These are phyloP conservation scores for Umbelopsis sp. DNA, from an alignment of 192 early-diverging fungal genomes.

Conservation along the genomic window DNA sequence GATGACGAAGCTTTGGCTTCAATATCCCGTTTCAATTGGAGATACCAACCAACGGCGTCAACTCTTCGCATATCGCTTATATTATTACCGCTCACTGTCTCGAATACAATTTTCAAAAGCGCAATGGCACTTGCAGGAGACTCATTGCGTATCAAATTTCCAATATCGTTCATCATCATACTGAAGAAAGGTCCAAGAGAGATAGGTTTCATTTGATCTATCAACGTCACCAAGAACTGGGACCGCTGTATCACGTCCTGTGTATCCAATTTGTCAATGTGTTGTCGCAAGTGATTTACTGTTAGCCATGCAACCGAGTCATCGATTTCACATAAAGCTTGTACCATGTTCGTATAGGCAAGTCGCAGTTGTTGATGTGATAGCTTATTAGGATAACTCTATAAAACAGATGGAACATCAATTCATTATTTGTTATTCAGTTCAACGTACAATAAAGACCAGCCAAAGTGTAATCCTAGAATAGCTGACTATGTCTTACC, in stretches of 20 bases:
- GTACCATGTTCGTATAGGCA: conserved; percentile 52
- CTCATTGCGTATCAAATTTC: conserved; percentile 19
- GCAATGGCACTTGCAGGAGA: conserved; percentile 13
- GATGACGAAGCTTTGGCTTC: neutral
- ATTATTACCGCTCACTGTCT: conserved; percentile 38
- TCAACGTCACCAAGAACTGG: conserved; percentile 25
- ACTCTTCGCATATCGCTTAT: conserved; percentile 41
- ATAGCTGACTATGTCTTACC: conserved; percentile 16
- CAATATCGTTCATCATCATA: conserved; percentile 14
- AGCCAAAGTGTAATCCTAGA: too few species aligned
- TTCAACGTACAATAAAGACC: neutral
- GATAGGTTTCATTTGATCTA: conserved; percentile 37
- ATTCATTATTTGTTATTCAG: neutral
- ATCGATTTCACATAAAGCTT: conserved; percentile 48
- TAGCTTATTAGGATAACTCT: conserved; percentile 50
- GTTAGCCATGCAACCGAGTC: conserved; percentile 55
- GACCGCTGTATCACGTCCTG: conserved; percentile 14
- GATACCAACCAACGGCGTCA: conserved; percentile 41
- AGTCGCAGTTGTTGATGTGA: conserved; percentile 49
- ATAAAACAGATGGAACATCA: neutral
- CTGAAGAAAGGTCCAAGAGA: conserved; percentile 38
- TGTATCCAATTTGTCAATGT: conserved; percentile 32
- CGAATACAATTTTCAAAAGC: conserved; percentile 34
- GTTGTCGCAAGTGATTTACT: conserved; percentile 43
- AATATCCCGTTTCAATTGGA: conserved; percentile 32